Conservation (phyloP, 345 rosid species). For the Firmiana major region DNA sequence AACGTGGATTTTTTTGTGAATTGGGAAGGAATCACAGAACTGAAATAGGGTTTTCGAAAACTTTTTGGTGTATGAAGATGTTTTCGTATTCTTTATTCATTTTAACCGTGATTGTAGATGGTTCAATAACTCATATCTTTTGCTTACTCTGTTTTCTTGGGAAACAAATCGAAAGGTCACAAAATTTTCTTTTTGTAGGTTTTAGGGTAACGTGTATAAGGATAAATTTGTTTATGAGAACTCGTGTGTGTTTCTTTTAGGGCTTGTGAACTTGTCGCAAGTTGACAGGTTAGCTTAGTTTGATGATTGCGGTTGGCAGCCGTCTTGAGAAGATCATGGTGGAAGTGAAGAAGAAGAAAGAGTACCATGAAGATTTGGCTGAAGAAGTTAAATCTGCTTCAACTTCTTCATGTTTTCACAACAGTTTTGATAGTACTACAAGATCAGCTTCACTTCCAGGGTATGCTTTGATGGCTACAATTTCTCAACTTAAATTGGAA, state of each 20-base stretch:
- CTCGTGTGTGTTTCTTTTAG: no score
- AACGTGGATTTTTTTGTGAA: neutral
- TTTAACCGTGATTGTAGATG: neutral
- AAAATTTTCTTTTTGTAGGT: no score
- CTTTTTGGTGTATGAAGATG: neutral
- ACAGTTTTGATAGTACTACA: neutral
- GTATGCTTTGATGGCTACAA: neutral
- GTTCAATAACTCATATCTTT: neutral
- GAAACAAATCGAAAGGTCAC: neutral
- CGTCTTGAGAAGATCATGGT: no score
- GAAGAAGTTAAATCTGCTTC: neutral
- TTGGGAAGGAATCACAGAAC: neutral
- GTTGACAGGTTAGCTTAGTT: no score
- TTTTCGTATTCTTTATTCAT: neutral
- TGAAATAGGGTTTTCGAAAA: neutral
- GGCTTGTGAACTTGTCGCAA: no score
- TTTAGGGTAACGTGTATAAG: neutral
- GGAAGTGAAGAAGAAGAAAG: no score
- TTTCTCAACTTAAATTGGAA: neutral
- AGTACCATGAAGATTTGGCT: neutral
- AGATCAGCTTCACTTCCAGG: neutral
- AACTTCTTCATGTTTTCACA: neutral
- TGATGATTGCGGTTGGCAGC: no score
- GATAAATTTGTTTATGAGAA: neutral
- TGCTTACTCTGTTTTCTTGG: slow-evolving; percentile 1